phyloP scores from a whole-genome alignment of 768 basidiomycete genomes.

The Galerina sulciceps region DNA sequence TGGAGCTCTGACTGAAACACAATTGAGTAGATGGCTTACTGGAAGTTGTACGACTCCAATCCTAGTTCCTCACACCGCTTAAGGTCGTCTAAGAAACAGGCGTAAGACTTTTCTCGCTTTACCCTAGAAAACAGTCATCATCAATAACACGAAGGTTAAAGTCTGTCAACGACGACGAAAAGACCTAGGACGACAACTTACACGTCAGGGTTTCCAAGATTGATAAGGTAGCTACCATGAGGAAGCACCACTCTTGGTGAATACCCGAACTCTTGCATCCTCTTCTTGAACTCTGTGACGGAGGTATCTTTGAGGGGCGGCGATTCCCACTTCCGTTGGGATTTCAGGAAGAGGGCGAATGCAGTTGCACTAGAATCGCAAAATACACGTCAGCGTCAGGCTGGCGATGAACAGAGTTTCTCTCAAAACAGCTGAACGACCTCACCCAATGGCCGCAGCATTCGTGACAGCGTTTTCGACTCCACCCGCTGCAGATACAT shows the following conservation, averaged over 20 bases:
- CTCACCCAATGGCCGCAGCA: slow-evolving; percentile 71
- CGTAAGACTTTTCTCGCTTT: slow-evolving; percentile 73
- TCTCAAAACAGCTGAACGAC: slow-evolving; percentile 2
- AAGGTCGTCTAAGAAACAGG: slow-evolving; percentile 85
- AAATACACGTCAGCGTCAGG: neutral
- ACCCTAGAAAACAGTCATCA: slow-evolving; percentile 37
- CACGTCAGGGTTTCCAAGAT: slow-evolving; percentile 81
- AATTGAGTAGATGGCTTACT: slow-evolving; percentile 49
- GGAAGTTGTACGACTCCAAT: slow-evolving; percentile 79
- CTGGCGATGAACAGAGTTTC: neutral
- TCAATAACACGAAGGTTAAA: neutral
- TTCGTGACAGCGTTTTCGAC: slow-evolving; percentile 75
- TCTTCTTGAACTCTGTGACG: slow-evolving; percentile 60
- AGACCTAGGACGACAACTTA: slow-evolving; percentile 35
- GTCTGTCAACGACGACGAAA: neutral
- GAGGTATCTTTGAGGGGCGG: slow-evolving; percentile 57
- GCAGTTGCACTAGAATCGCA: slow-evolving; percentile 64
- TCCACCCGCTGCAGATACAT: slow-evolving; percentile 82
- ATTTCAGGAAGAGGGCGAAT: slow-evolving; percentile 85
- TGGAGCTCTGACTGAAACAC: slow-evolving; percentile 20
- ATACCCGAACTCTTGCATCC: slow-evolving; percentile 67
- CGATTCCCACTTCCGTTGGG: slow-evolving; percentile 81
- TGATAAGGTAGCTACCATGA: slow-evolving; percentile 86
- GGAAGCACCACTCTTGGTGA: slow-evolving; percentile 67
- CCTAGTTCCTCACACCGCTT: slow-evolving; percentile 78